phyloP scores from a whole-genome alignment of 176 grass and related monocot genomes.

The Aegilops sharonensis region DNA sequence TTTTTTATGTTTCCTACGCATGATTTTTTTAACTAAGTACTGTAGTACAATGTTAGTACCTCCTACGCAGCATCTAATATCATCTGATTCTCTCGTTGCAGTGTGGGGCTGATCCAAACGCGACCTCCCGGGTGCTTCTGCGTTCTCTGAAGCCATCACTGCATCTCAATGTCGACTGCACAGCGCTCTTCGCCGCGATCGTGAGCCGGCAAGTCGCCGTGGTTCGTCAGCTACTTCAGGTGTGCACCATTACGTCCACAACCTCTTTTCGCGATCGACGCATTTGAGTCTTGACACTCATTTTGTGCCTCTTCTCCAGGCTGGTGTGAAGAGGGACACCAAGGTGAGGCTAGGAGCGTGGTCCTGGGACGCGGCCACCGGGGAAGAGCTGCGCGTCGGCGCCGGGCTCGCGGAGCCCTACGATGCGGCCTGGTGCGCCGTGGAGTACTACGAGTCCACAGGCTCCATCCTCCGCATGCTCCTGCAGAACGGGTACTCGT shows the following conservation, averaged over 20 bases:
- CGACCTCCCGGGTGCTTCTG: constrained; percentile 70
- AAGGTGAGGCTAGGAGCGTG: constrained; percentile 84
- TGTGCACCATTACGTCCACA: background rate
- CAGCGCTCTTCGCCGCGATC: constrained; percentile 79
- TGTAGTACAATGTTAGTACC: background rate
- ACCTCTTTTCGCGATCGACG: background rate
- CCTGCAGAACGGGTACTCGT: constrained; percentile 53
- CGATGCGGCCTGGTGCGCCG: constrained; percentile 78
- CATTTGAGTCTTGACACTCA: background rate
- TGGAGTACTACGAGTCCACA: constrained; percentile 85
- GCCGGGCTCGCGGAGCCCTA: constrained; percentile 88
- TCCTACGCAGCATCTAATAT: background rate
- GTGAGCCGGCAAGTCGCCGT: constrained; percentile 77
- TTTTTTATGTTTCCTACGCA: background rate
- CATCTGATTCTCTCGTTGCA: constrained; percentile 19
- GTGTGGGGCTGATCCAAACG: constrained; percentile 82
- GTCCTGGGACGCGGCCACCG: constrained; percentile 88
- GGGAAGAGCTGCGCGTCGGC: constrained; percentile 89
- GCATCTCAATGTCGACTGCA: constrained; percentile 84
- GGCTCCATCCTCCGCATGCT: constrained; percentile 70
- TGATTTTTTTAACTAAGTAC: background rate
- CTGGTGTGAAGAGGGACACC: constrained; percentile 61
- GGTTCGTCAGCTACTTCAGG: constrained; percentile 78
- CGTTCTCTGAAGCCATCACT: constrained; percentile 85
- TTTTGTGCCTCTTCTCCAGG: constrained; percentile 27